These are phyloP conservation scores for Aspergillus ellipticus DNA, from an alignment of 495 filamentous ascomycete genomes.

Conservation along the genomic window DNA sequence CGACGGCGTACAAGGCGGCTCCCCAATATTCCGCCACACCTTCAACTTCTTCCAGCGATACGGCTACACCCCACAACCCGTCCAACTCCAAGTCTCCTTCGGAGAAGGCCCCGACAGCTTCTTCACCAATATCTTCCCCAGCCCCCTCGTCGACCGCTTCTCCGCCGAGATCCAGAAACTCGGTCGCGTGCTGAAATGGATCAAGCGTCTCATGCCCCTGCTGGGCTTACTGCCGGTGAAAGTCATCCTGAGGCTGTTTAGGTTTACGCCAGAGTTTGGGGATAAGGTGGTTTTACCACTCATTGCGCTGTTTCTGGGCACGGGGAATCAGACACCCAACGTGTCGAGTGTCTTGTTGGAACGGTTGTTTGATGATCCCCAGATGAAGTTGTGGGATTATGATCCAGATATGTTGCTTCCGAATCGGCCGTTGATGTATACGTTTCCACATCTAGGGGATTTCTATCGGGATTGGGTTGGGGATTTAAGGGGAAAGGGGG, in stretches of 20 bases:
- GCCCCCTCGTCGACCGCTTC: conserved; percentile 58
- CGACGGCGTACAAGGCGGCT: conserved; percentile 81
- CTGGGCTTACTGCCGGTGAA: conserved; percentile 73
- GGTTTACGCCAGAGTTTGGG: conserved; percentile 70
- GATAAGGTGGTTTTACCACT: conserved; percentile 71
- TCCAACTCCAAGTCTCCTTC: conserved; percentile 76
- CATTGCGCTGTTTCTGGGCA: conserved; percentile 75
- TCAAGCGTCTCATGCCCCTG: conserved; percentile 66
- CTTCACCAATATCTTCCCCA: conserved; percentile 81
- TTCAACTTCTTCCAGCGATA: conserved; percentile 72
- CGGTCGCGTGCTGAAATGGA: conserved; percentile 58
- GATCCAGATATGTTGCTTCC: conserved; percentile 62
- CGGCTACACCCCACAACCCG: conserved; percentile 61
- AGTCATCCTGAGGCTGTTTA: conserved; percentile 62
- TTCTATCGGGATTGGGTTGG: conserved; percentile 70
- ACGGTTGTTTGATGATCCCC: conserved; percentile 67
- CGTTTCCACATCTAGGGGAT: conserved; percentile 68
- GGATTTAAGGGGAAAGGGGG: conserved; percentile 58
- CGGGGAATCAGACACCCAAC: conserved; percentile 74
- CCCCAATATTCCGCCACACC: conserved; percentile 75
- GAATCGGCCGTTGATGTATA: conserved; percentile 76
- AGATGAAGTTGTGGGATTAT: conserved; percentile 75
- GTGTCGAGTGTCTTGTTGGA: conserved; percentile 73
- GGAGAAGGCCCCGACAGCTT: conserved; percentile 69
- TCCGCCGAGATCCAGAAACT: conserved; percentile 65